A percentile compares a stretch with the other conserved stretches of the same genome.
Conservation (phyloP, 2,329 filamentous ascomycete genomes). For the Penicillium sp. region DNA sequence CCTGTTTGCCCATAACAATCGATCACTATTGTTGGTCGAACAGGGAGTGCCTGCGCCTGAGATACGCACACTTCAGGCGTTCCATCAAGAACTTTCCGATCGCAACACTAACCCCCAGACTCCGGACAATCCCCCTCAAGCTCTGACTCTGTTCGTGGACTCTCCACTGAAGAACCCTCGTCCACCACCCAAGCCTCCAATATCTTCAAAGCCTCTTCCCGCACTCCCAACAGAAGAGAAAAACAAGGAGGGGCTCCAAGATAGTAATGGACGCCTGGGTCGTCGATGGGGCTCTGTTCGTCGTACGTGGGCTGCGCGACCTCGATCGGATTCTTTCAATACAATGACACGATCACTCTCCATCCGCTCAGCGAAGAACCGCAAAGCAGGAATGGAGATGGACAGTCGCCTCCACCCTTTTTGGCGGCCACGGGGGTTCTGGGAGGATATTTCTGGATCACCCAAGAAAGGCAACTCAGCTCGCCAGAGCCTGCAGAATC, state of each 20-base stretch:
- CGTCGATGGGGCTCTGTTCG: constrained; percentile 40
- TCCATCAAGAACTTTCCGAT: constrained; percentile 19
- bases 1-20: constrained; percentile 62
- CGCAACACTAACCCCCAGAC: constrained; percentile 24
- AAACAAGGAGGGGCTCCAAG: constrained; percentile 6
- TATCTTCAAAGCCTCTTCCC: constrained; percentile 55
- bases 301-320: constrained; percentile 38
- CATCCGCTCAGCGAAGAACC: constrained; percentile 42
- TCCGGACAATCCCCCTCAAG: constrained; percentile 23
- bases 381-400: constrained; percentile 43
- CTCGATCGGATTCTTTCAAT: constrained; percentile 42
- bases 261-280: constrained; percentile 21
- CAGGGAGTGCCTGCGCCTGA: constrained; percentile 38
- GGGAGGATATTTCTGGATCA: constrained; percentile 53
- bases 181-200: constrained; percentile 56
- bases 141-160: constrained; percentile 40
- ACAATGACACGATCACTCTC: constrained; percentile 40
- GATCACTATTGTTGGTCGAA: constrained; percentile 63
- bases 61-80: constrained; percentile 30
- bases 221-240: constrained; percentile 49
- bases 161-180: constrained; percentile 60
- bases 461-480: constrained; percentile 38
- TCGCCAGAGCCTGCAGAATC: constrained; percentile 21
- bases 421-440: constrained; percentile 63
- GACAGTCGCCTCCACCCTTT: constrained; percentile 57